Percentiles rank a stretch among this genome's conserved stretches.
These are phyloP conservation scores for Aschersonia sp. DNA, from an alignment of 2,329 filamentous ascomycete species.

Conservation along the genomic window DNA sequence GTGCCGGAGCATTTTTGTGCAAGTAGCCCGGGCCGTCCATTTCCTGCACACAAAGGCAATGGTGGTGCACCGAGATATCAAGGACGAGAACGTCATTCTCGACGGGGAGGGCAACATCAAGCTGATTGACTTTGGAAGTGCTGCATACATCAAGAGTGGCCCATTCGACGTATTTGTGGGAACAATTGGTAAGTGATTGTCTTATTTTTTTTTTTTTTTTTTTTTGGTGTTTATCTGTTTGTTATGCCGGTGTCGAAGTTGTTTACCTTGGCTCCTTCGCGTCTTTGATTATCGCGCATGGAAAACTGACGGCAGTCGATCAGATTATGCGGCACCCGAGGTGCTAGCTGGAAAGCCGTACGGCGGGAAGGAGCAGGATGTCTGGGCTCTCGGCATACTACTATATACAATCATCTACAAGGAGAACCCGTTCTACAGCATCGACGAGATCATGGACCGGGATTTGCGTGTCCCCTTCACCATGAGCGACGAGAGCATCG, in stretches of 20 bases:
- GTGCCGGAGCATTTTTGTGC: conserved; percentile 86
- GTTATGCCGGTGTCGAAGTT: no score
- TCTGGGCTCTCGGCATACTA: conserved; percentile 93
- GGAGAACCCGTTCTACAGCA: conserved; percentile 97
- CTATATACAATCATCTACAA: conserved; percentile 99
- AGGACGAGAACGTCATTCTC: conserved; percentile 94
- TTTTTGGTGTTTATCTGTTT: neutral
- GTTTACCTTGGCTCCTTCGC: neutral
- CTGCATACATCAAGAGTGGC: conserved; percentile 94
- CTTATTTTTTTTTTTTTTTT: neutral
- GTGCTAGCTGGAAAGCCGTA: conserved; percentile 87
- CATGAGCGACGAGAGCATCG: conserved; percentile 82
- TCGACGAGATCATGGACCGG: conserved; percentile 98
- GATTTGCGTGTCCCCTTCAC: conserved; percentile 82
- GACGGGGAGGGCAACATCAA: conserved; percentile 94
- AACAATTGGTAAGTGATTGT: conserved; percentile 64
- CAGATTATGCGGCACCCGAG: conserved; percentile 97
- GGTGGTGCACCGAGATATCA: conserved; percentile 96
- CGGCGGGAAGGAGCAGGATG: conserved; percentile 90
- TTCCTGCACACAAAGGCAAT: conserved; percentile 82
- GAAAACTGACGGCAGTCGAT: conserved; percentile 2
- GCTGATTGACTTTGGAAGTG: conserved; percentile 94
- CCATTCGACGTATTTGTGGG: conserved; percentile 98
- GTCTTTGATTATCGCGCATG: neutral
- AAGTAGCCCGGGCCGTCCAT: conserved; percentile 78